Evolutionary conservation across 371 early-diverging fungal genomes (phyloP).

Genomic region (Scutellospora calospora): DNA sequence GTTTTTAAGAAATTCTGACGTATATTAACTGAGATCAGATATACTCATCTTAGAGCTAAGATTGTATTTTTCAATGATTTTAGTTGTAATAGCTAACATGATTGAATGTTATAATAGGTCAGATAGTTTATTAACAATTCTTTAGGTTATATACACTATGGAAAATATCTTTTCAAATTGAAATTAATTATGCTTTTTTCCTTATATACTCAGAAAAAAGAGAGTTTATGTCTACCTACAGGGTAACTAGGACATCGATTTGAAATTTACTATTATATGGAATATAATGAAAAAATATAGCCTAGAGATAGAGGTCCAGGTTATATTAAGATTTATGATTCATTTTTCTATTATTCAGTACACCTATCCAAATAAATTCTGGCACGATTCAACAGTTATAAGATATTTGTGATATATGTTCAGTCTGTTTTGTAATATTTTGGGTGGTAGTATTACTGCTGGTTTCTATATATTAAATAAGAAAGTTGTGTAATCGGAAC

Average conservation of each 20-base stretch:
- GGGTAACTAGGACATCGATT: background rate
- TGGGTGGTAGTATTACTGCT: constrained; percentile 35
- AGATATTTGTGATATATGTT: constrained; percentile 42
- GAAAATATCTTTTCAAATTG: background rate
- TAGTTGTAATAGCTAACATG: constrained; percentile 32
- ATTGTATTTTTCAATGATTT: constrained; percentile 24
- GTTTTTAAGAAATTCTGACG: background rate
- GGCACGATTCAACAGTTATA: constrained; percentile 39
- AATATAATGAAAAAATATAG: constrained; percentile 33
- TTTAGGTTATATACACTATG: constrained; percentile 7
- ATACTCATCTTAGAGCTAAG: constrained; percentile 11
- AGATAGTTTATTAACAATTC: constrained; percentile 13
- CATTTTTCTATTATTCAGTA: constrained; percentile 43
- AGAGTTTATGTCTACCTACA: constrained; percentile 1
- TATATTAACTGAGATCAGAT: constrained; percentile 15
- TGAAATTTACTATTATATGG: constrained; percentile 34
- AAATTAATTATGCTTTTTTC: constrained; percentile 14
- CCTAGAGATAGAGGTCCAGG: constrained; percentile 19
- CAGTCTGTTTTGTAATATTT: constrained; percentile 43
- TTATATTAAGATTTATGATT: constrained; percentile 41
- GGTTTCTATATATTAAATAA: constrained; percentile 43
- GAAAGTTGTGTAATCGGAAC: constrained; percentile 33
- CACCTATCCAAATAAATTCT: constrained; percentile 42
- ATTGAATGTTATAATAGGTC: background rate
- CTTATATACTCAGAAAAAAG: background rate